These are phyloP conservation scores for Calcarisporium arbuscula DNA, from an alignment of 2,329 filamentous ascomycete genomes.

Conservation along the genomic window DNA sequence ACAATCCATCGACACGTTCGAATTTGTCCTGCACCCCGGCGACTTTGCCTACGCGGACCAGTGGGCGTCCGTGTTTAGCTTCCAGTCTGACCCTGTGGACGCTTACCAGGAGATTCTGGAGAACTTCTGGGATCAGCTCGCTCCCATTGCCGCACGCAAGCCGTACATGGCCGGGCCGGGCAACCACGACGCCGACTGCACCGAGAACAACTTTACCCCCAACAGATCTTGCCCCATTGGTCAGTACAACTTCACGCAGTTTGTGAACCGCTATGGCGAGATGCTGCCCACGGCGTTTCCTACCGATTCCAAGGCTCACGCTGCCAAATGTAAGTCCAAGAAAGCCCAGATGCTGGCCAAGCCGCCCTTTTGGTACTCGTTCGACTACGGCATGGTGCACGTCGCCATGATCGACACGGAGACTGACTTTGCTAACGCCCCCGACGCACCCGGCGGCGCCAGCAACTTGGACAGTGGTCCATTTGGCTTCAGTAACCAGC, in stretches of 20 bases:
- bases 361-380: conserved; percentile 19
- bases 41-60: conserved; percentile 55
- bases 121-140: conserved; percentile 39
- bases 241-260: conserved; percentile 56
- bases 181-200: conserved; percentile 53
- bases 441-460: conserved; percentile 16
- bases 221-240: conserved; percentile 41
- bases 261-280: conserved; percentile 46
- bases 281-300: conserved; percentile 46
- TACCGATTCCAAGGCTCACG: conserved; percentile 37
- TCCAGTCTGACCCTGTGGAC: conserved; percentile 39
- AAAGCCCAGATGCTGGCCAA: conserved; percentile 31
- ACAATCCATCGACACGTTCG: conserved; percentile 45
- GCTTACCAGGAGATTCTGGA: conserved; percentile 53
- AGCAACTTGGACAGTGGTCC: conserved; percentile 37
- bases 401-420: conserved; percentile 28
- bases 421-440: conserved; percentile 22
- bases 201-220: conserved; percentile 31
- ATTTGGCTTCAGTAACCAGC: conserved; percentile 42
- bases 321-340: conserved; percentile 36
- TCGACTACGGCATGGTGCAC: conserved; percentile 22
- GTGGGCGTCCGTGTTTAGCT: conserved; percentile 41
- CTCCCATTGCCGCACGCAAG: conserved; percentile 43
- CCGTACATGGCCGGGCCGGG: conserved; percentile 40
- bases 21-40: conserved; percentile 46